phyloP scores from a whole-genome alignment of 495 filamentous ascomycete genomes.

The Talaromyces liani region DNA sequence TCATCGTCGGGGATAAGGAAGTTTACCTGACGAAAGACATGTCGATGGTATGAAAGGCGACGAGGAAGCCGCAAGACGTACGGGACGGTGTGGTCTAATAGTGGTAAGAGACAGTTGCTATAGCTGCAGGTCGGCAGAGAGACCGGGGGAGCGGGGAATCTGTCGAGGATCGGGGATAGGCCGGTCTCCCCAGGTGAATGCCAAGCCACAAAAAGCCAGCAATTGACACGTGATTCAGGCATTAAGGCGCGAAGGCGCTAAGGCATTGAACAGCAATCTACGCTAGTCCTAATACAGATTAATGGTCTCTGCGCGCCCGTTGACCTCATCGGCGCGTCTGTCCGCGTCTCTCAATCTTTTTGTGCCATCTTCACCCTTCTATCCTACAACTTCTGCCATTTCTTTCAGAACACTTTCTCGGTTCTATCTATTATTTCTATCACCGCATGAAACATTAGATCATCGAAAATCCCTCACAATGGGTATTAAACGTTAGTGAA shows the following conservation, averaged over 20 bases:
- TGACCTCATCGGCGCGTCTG: conserved; percentile 20
- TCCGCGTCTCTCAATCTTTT: conserved; percentile 12
- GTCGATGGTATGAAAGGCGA: conserved; percentile 12
- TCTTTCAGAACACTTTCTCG: neutral
- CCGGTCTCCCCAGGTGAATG: neutral
- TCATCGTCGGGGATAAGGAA: conserved; percentile 24
- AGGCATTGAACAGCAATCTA: conserved; percentile 8
- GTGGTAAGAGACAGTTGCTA: neutral
- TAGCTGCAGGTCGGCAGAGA: neutral
- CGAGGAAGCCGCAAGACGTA: neutral
- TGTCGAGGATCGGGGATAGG: neutral
- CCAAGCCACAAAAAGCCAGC: conserved; percentile 1
- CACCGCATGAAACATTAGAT: neutral
- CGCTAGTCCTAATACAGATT: conserved; percentile 23
- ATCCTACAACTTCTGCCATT: neutral
- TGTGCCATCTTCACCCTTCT: neutral
- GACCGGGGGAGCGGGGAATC: neutral
- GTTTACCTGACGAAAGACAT: neutral
- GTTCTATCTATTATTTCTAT: neutral
- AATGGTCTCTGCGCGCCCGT: conserved; percentile 24
- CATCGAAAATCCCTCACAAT: conserved; percentile 38
- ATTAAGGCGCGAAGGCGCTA: neutral
- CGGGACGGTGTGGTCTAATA: neutral
- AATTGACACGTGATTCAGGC: conserved; percentile 4
- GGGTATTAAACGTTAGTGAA: conserved; percentile 73